Base-by-base conservation (phyloP, 1,284 basidiomycete genomes). In the Pulveroboletus ridleyi region DNA sequence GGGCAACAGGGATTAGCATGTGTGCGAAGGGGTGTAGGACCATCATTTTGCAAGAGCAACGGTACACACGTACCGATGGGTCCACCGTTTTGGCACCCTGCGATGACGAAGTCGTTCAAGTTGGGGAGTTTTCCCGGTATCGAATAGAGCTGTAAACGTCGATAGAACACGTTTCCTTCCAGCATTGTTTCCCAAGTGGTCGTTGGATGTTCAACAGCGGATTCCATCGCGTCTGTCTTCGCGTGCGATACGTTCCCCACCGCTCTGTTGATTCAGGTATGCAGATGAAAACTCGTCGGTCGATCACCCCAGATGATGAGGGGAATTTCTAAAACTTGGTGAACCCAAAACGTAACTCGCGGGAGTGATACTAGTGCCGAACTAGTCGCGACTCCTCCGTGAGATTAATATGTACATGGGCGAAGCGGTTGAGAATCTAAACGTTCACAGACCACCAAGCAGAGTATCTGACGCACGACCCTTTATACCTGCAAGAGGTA, bases 41-140 rank as follows among this genome's bases (percentile, higher is more conserved):
- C 58, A 35, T 29, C 65, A 55, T n/a, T 23, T 39, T 41, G 20
- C 18, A 29, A 47, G 39, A 25, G 13, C 5, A 53, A 42, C 54
- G 59, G 33, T 29, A 29, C 50, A 74, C 23, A 60, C 82, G 61
- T 70, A 95, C 95, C 95, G 72, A 98, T 81, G 22, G 95, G 95
- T 9, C 96, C 96, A 39, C 95, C 95, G 78, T 94, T 90, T 61
- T 88, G 86, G 73, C 94, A 95, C 25, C 90, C 92, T 39, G 94
- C 89, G 46, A 96, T 80, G 58, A 94, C 81, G 75, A 91, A 95
- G 78, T 97, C 94, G 54, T 85, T 84, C 35, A 99, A 80, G 74
- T 93, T 88, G 18, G 90, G 89, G 11, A 95, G 80, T 70, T 92
- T 91, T 75, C 94, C 96, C 20, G 88, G 82, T 68, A 96, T 89